Percentiles rank a stretch among this genome's conserved stretches.
Evolutionary conservation across 768 basidiomycete genomes (phyloP).

Genomic region (Amanita rimosa): DNA sequence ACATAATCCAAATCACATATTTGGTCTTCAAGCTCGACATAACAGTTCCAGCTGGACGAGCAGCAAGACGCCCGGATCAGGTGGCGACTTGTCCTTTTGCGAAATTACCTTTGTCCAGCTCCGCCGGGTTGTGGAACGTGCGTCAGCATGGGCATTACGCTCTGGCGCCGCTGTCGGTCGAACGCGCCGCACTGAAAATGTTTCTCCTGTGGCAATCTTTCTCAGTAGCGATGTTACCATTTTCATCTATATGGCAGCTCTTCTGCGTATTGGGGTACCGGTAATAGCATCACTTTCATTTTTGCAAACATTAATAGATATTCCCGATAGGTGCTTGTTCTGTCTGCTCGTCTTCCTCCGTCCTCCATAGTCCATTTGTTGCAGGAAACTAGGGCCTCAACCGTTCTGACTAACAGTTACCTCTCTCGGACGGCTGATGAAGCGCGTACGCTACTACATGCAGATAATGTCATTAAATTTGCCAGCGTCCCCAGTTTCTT

Average conservation of each 20-base stretch:
- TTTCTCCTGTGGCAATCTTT: conserved; percentile 24
- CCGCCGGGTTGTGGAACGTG: conserved; percentile 19
- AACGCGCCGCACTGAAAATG: conserved; percentile 11
- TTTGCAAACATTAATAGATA: neutral
- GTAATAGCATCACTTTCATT: conserved; percentile 13
- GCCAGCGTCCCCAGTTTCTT: conserved; percentile 17
- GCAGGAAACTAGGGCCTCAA: conserved; percentile 17
- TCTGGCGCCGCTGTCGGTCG: conserved; percentile 17
- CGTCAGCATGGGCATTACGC: conserved; percentile 22
- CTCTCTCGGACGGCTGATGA: conserved; percentile 20
- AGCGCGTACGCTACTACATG: conserved; percentile 12
- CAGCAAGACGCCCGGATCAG: neutral
- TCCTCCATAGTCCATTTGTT: conserved; percentile 24
- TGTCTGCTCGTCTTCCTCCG: conserved; percentile 25
- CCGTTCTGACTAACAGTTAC: conserved; percentile 20
- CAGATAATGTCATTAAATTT: conserved; percentile 6
- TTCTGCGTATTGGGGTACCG: conserved; percentile 24
- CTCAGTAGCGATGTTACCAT: conserved; percentile 25
- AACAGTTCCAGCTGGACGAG: neutral
- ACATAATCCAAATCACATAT: conserved; percentile 23
- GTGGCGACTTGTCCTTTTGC: conserved; percentile 13
- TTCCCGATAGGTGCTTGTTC: conserved; percentile 18
- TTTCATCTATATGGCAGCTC: conserved; percentile 25
- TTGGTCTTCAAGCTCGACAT: conserved; percentile 20
- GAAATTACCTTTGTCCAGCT: conserved; percentile 24